Base-by-base conservation (phyloP, 495 filamentous ascomycete genomes). In the Lasiosphaeria miniovina region DNA sequence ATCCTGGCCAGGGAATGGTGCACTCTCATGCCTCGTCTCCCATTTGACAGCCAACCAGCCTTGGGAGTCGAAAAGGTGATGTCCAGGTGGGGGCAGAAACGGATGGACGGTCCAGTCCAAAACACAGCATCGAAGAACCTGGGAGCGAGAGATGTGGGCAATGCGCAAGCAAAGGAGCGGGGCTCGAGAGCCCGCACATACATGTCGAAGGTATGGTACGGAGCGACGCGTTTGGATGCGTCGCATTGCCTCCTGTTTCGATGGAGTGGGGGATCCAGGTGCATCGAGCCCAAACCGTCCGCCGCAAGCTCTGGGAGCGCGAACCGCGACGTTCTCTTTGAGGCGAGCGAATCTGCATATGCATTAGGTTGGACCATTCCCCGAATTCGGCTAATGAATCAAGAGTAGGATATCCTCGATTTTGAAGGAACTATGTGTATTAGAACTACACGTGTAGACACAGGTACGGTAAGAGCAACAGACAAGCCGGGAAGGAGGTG, bases 111-210 rank as follows among this genome's bases (percentile, higher is more conserved):
- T 45, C 11, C 11, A 14, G 41, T n/a, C 15, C 41, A 45, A 46
- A 46, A 46, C 43, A 46, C 33, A 36, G 49, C 31, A 49, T 53
- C 60, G 40, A n/a, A 49, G 61, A 57, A 64, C 62, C 62, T 49
- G 62, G 61, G 45, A 57, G 49, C 12, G 14, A 15, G 46, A 38
- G 36, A 36, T 60, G 46, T 60, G 61, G 43, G 43, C 43, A 51
- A 50, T 32, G 46, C 48, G 55, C 40, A 51, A 51, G 38, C 38
- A 46, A 58, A 33, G 34, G 46, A 43, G 54, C 8, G 41, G 43
- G 4, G 15, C 49, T 51, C 49, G 43, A 14, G 12, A 11, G 12
- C 43, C 1, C 12, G 12, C 12, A 5, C 12, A 4, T 46, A 14
- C 38, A 41, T 1, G 7, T 8, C 38, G 14, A 14, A 9, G 38